Evolutionary conservation across 2,329 filamentous ascomycete species (phyloP), one percentile per base, ranked within the genome.

Genomic region (Colletotrichum simmondsii): DNA sequence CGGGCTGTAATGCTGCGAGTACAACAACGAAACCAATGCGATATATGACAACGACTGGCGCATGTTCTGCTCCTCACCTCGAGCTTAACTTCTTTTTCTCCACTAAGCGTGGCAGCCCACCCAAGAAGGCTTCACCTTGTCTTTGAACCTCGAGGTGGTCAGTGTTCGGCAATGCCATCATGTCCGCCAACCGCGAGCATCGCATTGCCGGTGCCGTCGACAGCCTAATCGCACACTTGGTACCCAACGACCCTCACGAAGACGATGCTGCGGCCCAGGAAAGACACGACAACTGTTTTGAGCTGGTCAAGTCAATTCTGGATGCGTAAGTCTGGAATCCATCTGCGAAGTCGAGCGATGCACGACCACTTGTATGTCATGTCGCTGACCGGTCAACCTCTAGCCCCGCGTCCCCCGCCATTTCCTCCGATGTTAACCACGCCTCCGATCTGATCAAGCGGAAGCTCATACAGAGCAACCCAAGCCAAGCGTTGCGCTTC

Each of bases 371-470:
- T 11, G 68, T n/a, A 26, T 28, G 24, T 30, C 22, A 58, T 62
- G 12, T 42, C 14, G 35, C 66, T 70, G 52, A 67, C 49, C 11
- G 19, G 28, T 26, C n/a, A 19, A 72, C 65, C 53, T 74, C 58
- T 71, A 88, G 87, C 75, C 86, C 86, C 57, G 80, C 83, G 71
- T 87, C 88, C 73, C 87, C 90, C 62, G 84, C 88, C 66, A 83
- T 92, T 65, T 88, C 89, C 35, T 89, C 92, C 72, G 93, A 95
- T 80, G 92, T 97, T 75, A 96, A 97, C 81, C 95, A 98, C 87
- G 95, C 95, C 66, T 94, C 94, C 35, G 95, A 98, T 81, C 85
- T 97, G 78, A 98, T 99, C 82, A 97, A 96, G 85, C 91, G 94
- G 80, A 94, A 94, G 83, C 87, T 99, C 75, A 90, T 97, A 71